A percentile compares a stretch with the other conserved stretches of the same genome.
Evolutionary conservation across 2,329 filamentous ascomycete species (phyloP).

Genomic region (Trichoderma sp.): DNA sequence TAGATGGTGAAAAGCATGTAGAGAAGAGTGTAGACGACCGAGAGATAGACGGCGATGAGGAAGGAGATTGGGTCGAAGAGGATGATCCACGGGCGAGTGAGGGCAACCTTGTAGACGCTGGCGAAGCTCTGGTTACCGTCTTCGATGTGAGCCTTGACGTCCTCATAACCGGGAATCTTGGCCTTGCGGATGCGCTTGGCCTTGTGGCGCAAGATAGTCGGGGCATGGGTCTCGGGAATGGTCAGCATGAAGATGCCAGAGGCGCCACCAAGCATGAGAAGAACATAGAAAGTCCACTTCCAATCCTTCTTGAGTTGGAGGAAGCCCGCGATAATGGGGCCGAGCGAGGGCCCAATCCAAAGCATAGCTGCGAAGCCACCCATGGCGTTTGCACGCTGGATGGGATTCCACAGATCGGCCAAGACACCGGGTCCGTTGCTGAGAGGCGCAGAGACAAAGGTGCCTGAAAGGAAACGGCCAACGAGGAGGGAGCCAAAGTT

Average conservation of each 20-base stretch:
- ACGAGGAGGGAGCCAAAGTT: conserved; percentile 52
- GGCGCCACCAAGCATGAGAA: conserved; percentile 42
- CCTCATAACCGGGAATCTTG: conserved; percentile 50
- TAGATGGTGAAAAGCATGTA: conserved; percentile 61
- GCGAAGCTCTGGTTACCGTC: conserved; percentile 40
- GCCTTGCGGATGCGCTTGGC: conserved; percentile 49
- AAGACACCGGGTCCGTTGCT: conserved; percentile 51
- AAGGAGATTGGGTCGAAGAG: conserved; percentile 53
- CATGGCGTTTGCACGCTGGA: conserved; percentile 53
- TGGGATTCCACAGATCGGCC: conserved; percentile 51
- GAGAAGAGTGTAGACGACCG: conserved; percentile 50
- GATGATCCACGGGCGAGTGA: conserved; percentile 53
- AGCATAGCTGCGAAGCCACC: conserved; percentile 52
- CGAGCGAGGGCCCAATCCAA: conserved; percentile 52
- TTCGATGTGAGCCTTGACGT: conserved; percentile 49
- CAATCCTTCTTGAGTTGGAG: conserved; percentile 53
- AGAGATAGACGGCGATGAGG: conserved; percentile 50
- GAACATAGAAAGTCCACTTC: conserved; percentile 51
- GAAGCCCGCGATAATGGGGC: conserved; percentile 55
- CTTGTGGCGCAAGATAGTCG: conserved; percentile 50
- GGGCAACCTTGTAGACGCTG: conserved; percentile 48
- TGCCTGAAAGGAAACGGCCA: conserved; percentile 54
- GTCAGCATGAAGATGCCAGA: conserved; percentile 49
- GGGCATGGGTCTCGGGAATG: conserved; percentile 56
- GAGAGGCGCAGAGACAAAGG: conserved; percentile 50